Evolutionary conservation across 192 early-diverging fungal species (phyloP).

Genomic region (Backusella morwellensis): DNA sequence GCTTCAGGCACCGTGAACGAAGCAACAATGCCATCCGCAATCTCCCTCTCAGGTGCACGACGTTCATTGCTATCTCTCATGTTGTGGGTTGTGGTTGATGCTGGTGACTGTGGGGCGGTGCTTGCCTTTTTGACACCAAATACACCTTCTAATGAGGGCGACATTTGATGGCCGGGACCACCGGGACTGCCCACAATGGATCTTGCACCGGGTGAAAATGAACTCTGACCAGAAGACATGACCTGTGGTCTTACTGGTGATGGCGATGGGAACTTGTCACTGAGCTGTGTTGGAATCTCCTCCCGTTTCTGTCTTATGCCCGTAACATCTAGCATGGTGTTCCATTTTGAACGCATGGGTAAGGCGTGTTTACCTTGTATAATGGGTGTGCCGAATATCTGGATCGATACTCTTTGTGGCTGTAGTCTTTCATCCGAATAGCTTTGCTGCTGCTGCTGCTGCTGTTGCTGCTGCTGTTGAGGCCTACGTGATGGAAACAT

Average conservation of each 20-base stretch:
- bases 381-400: slow-evolving; percentile 48
- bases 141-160: slow-evolving; percentile 4
- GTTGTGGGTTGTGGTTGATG: neutral
- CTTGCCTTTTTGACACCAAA: slow-evolving; percentile 8
- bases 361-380: slow-evolving; percentile 43
- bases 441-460: neutral
- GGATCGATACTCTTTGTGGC: slow-evolving; percentile 49
- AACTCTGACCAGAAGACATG: slow-evolving; percentile 11
- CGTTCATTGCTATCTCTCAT: neutral
- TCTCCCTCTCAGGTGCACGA: slow-evolving; percentile 43
- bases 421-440: slow-evolving; percentile 31
- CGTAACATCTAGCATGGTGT: slow-evolving; percentile 55
- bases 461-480: neutral
- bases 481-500: slow-evolving; percentile 23
- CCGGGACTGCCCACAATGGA: slow-evolving; percentile 29
- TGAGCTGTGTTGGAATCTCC: neutral
- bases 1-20: slow-evolving; percentile 44
- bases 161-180: neutral
- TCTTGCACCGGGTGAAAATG: slow-evolving; percentile 24
- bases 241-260: slow-evolving; percentile 3
- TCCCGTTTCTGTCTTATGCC: slow-evolving; percentile 37
- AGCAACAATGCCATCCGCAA: slow-evolving; percentile 54
- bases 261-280: neutral
- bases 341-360: slow-evolving; percentile 58
- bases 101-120: neutral